Evolutionary conservation across 139 green algal species (phyloP).

Genomic region (Deuterostichococcus epilithicus): DNA sequence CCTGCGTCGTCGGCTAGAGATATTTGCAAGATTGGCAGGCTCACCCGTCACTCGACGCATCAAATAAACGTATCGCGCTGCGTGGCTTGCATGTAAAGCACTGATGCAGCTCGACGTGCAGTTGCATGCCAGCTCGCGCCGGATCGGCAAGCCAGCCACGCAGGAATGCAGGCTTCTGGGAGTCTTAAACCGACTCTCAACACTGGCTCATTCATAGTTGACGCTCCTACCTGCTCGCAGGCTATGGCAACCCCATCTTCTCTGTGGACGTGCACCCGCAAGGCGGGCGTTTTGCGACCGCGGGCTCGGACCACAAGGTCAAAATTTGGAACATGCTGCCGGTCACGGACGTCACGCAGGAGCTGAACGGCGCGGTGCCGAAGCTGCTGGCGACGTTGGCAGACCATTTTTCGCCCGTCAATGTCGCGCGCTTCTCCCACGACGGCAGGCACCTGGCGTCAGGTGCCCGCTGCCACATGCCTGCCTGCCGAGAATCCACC

Average conservation of each 20-base stretch:
- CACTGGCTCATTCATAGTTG: not conserved
- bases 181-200: too few relatives aligned
- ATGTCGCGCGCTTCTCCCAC: conserved; percentile 76
- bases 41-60: not conserved
- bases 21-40: not conserved
- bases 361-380: conserved; percentile 42
- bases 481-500: too few relatives aligned
- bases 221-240: not conserved
- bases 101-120: conserved; percentile 46
- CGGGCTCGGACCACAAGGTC: conserved; percentile 59
- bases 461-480: not conserved
- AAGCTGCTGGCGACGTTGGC: conserved; percentile 72
- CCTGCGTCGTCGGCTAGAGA: not conserved
- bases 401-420: conserved; percentile 73
- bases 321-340: conserved; percentile 70
- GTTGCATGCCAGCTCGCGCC: conserved; percentile 47
- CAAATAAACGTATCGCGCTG: not conserved
- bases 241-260: conserved; percentile 45
- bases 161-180: conserved; percentile 32
- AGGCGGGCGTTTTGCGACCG: conserved; percentile 67
- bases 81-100: not conserved
- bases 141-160: conserved; percentile 57
- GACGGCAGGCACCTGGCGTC: conserved; percentile 33
- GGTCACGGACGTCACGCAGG: conserved; percentile 46
- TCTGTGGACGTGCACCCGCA: conserved; percentile 61